These are phyloP conservation scores for Metschnikowia matae DNA, from an alignment of 805 yeast species.

Conservation along the genomic window DNA sequence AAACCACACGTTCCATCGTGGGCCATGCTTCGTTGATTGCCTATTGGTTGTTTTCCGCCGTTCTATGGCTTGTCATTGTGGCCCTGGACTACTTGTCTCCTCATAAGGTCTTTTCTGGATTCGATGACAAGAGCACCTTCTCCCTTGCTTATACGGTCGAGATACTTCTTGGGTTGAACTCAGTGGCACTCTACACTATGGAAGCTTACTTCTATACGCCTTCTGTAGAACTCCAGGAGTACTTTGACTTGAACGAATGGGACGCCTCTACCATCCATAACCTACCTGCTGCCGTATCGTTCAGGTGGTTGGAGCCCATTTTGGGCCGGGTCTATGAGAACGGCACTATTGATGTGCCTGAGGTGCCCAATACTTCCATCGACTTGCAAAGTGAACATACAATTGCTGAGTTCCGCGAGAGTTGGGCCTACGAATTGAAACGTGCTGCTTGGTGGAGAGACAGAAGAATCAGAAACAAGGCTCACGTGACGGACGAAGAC, in stretches of 20 bases:
- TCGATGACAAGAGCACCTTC: constrained; percentile 4
- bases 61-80: constrained; percentile 10
- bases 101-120: constrained; percentile 15
- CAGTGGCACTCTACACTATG: constrained; percentile 14
- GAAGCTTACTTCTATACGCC: constrained; percentile 22
- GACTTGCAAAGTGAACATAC: constrained; percentile 14
- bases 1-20: constrained; percentile 20
- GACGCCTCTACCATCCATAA: constrained; percentile 20
- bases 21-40: constrained; percentile 23
- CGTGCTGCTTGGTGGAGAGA: constrained; percentile 19
- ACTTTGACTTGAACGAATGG: constrained; percentile 25
- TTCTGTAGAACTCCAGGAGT: constrained; percentile 19
- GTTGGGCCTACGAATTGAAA: constrained; percentile 18
- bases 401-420: constrained; percentile 15
- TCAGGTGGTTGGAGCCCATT: constrained; percentile 26
- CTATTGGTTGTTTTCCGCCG: constrained; percentile 20
- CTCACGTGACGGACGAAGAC: constrained; percentile 11
- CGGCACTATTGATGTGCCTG: constrained; percentile 19
- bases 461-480: constrained; percentile 8
- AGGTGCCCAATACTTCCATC: constrained; percentile 14
- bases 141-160: constrained; percentile 17
- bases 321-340: constrained; percentile 23
- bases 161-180: constrained; percentile 10
- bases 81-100: constrained; percentile 21
- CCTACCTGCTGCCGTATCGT: constrained; percentile 22